Percentiles rank a stretch among this genome's conserved stretches.
Conservation (phyloP, 768 basidiomycete genomes). For the Pholiota microspora region DNA sequence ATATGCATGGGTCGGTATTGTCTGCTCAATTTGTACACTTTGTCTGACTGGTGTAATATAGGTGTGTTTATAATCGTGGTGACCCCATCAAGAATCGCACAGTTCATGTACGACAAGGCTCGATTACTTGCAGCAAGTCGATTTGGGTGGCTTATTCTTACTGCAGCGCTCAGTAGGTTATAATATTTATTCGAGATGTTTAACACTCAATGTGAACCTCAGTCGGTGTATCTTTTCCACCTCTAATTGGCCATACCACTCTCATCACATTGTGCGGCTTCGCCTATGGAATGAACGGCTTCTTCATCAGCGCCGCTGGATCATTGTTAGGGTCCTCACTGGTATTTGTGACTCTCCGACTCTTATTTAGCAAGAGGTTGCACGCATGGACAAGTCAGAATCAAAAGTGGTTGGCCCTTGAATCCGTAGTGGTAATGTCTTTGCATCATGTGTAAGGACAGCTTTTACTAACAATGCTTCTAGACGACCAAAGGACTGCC, state of each 20-base stretch:
- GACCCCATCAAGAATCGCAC: slow-evolving; percentile 65
- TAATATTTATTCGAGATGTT: background rate
- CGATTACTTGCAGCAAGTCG: slow-evolving; percentile 55
- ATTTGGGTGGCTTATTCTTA: slow-evolving; percentile 63
- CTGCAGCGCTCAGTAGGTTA: slow-evolving; percentile 46
- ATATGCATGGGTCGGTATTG: slow-evolving; percentile 34
- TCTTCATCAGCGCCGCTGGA: slow-evolving; percentile 57
- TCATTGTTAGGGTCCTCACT: slow-evolving; percentile 65
- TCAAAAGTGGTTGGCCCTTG: slow-evolving; percentile 76
- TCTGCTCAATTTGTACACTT: background rate
- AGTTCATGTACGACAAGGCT: slow-evolving; percentile 68
- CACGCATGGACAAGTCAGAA: slow-evolving; percentile 60
- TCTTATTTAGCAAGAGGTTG: slow-evolving; percentile 54
- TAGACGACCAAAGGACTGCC: slow-evolving; percentile 75
- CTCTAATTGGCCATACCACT: slow-evolving; percentile 67
- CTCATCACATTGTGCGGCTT: slow-evolving; percentile 72
- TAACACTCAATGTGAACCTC: slow-evolving; percentile 5
- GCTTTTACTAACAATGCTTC: background rate
- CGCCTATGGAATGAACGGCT: slow-evolving; percentile 79
- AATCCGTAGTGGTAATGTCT: slow-evolving; percentile 65
- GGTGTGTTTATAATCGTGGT: slow-evolving; percentile 45
- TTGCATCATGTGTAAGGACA: background rate
- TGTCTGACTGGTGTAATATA: slow-evolving; percentile 12
- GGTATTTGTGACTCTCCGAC: slow-evolving; percentile 59
- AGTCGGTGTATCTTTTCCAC: slow-evolving; percentile 57